Evolutionary conservation across 2,329 filamentous ascomycete species (phyloP).

Genomic region (Ophiognomonia clavigignenti-juglandacearum): DNA sequence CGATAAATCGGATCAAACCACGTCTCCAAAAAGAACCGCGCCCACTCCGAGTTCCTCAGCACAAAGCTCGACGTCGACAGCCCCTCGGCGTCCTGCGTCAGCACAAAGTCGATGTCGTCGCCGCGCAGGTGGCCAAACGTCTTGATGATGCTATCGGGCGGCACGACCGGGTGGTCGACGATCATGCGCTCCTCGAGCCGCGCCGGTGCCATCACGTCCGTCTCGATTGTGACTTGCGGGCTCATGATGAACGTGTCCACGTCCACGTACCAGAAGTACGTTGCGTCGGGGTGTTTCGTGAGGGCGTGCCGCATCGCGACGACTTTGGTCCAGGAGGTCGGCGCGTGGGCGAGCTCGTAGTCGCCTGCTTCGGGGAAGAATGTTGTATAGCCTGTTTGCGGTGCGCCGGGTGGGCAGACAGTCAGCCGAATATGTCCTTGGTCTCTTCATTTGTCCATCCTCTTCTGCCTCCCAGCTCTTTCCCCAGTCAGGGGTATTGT

Average conservation of each 20-base stretch:
- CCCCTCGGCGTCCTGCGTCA: slow-evolving; percentile 81
- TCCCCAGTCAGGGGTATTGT: no score
- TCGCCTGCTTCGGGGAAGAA: slow-evolving; percentile 76
- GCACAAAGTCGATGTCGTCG: slow-evolving; percentile 71
- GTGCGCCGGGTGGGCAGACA: no score
- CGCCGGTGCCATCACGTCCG: slow-evolving; percentile 62
- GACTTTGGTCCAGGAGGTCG: slow-evolving; percentile 69
- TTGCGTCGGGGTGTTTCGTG: slow-evolving; percentile 68
- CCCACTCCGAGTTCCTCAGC: slow-evolving; percentile 81
- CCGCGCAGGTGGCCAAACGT: slow-evolving; percentile 81
- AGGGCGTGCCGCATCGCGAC: slow-evolving; percentile 87
- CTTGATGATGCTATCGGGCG: slow-evolving; percentile 94
- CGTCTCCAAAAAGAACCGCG: slow-evolving; percentile 84
- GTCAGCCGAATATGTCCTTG: no score
- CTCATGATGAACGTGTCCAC: slow-evolving; percentile 87
- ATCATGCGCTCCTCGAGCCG: slow-evolving; percentile 76
- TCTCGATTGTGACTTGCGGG: slow-evolving; percentile 62
- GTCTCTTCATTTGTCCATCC: no score
- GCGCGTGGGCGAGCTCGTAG: slow-evolving; percentile 62
- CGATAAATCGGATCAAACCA: slow-evolving; percentile 96
- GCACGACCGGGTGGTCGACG: slow-evolving; percentile 79
- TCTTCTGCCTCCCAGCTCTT: background rate
- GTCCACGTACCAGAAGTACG: slow-evolving; percentile 84
- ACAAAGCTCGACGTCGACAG: slow-evolving; percentile 74
- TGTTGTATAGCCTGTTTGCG: slow-evolving; percentile 72